Evolutionary conservation across 2,329 filamentous ascomycete genomes (phyloP).

Genomic region (Xylariaceae sp.): DNA sequence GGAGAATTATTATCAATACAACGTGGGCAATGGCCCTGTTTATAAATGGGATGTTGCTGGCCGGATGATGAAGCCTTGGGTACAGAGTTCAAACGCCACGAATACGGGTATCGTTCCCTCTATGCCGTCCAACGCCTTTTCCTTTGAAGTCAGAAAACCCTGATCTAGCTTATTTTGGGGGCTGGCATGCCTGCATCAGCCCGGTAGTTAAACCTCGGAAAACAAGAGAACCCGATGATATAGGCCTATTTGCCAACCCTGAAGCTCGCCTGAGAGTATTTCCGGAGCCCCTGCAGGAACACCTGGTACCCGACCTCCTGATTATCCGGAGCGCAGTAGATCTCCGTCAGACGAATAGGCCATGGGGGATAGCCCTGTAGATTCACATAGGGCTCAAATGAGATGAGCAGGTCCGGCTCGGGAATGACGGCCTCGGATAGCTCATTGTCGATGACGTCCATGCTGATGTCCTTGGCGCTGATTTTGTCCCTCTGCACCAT

Average conservation of each 20-base stretch:
- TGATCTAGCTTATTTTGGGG: slow-evolving; percentile 2
- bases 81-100: slow-evolving; percentile 5
- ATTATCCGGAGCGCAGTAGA: slow-evolving; percentile 74
- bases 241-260: slow-evolving; percentile 61
- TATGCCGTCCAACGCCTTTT: slow-evolving; percentile 1
- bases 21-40: slow-evolving; percentile 65
- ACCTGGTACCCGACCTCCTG: slow-evolving; percentile 88
- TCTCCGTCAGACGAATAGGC: slow-evolving; percentile 92
- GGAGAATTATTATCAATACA: slow-evolving; percentile 81
- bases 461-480: slow-evolving; percentile 71
- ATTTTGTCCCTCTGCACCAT: slow-evolving; percentile 92
- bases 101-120: slow-evolving; percentile 18
- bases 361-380: slow-evolving; percentile 92
- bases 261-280: slow-evolving; percentile 84
- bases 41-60: slow-evolving; percentile 59
- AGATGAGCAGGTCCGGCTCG: slow-evolving; percentile 83
- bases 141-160: slow-evolving; percentile 1
- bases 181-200: background rate
- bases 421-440: slow-evolving; percentile 72
- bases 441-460: slow-evolving; percentile 84
- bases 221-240: slow-evolving; percentile 1
- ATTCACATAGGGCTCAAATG: slow-evolving; percentile 80
- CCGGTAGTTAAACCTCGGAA: background rate
- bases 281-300: slow-evolving; percentile 78
- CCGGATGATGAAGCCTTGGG: slow-evolving; percentile 45